Percentiles rank a stretch among this genome's conserved stretches.
Evolutionary conservation across 208 protist genomes (phyloP).

Genomic region (Zelonia costaricensis): DNA sequence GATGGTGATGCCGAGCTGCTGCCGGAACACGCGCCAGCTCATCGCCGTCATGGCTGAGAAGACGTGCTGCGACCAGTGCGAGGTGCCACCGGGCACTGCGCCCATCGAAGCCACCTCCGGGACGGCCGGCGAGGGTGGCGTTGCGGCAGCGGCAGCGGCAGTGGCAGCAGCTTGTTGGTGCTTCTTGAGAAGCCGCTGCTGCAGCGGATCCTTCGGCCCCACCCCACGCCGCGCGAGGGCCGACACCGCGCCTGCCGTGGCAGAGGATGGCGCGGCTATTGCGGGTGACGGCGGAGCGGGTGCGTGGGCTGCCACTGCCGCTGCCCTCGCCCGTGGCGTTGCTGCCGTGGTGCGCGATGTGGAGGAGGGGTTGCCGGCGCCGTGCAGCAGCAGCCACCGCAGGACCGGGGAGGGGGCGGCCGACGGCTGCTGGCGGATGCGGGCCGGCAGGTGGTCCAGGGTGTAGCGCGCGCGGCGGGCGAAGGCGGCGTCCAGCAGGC

Average conservation of each 20-base stretch:
- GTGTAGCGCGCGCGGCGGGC: neutral
- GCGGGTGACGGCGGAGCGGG: neutral
- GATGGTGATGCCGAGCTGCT: conserved; percentile 71
- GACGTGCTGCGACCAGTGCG: conserved; percentile 60
- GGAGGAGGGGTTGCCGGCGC: neutral
- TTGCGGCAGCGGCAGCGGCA: conserved; percentile 1
- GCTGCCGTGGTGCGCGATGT: too few species aligned
- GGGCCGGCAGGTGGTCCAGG: conserved; percentile 7
- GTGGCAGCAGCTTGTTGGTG: conserved; percentile 5
- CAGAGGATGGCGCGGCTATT: neutral
- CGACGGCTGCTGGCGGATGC: conserved; percentile 28
- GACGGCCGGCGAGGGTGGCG: neutral
- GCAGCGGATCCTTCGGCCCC: conserved; percentile 58
- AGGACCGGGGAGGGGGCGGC: conserved; percentile 46
- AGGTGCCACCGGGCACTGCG: conserved; percentile 2
- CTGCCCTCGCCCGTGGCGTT: too few species aligned
- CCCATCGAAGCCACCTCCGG: neutral
- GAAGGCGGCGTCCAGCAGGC: conserved; percentile 41
- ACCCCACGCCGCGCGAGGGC: conserved; percentile 62
- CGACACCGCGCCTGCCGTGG: conserved; percentile 10
- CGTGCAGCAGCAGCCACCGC: conserved; percentile 30
- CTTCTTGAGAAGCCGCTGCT: conserved; percentile 49
- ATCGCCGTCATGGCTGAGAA: conserved; percentile 57
- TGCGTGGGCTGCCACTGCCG: conserved; percentile 8
- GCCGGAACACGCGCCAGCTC: conserved; percentile 74